Percentiles rank a stretch among this genome's conserved stretches.
These are phyloP conservation scores for Aethionema arabicum DNA, from an alignment of 345 rosid species.

Conservation along the genomic window DNA sequence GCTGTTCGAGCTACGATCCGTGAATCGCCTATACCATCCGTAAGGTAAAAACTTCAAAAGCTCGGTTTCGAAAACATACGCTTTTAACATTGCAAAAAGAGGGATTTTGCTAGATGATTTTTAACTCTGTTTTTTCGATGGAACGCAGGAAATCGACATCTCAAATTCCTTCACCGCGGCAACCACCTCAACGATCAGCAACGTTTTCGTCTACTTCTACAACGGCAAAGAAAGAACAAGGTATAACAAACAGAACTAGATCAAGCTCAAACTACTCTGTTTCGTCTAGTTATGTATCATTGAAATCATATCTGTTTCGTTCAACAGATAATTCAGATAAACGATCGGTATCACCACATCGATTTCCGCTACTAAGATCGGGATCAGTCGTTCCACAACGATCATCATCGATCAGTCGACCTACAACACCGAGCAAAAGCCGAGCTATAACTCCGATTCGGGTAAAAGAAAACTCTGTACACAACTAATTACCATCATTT, in stretches of 20 bases:
- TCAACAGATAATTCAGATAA: slow-evolving; percentile 48
- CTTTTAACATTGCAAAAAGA: not conserved
- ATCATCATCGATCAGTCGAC: slow-evolving; percentile 54
- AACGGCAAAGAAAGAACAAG: slow-evolving; percentile 56
- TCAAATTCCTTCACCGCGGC: slow-evolving; percentile 59
- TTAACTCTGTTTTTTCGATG: slow-evolving; percentile 3
- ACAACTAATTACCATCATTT: not conserved
- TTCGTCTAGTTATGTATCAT: too few relatives aligned
- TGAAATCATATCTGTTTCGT: too few relatives aligned
- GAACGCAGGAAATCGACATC: slow-evolving; percentile 62
- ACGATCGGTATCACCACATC: slow-evolving; percentile 68
- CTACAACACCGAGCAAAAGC: slow-evolving; percentile 68
- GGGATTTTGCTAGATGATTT: not conserved
- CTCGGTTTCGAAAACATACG: not conserved
- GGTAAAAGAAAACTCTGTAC: slow-evolving; percentile 39
- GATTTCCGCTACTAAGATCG: slow-evolving; percentile 77
- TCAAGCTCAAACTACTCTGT: not conserved
- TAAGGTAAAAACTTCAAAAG: slow-evolving; percentile 45
- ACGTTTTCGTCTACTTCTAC: slow-evolving; percentile 78
- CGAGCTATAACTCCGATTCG: slow-evolving; percentile 64
- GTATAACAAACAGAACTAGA: slow-evolving; percentile 30
- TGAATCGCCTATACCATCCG: slow-evolving; percentile 52
- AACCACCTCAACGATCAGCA: slow-evolving; percentile 60
- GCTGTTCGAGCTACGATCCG: slow-evolving; percentile 81
- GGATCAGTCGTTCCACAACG: slow-evolving; percentile 61